Evolutionary conservation across 805 yeast species (phyloP).

Genomic region (Maudiozyma barnettii): DNA sequence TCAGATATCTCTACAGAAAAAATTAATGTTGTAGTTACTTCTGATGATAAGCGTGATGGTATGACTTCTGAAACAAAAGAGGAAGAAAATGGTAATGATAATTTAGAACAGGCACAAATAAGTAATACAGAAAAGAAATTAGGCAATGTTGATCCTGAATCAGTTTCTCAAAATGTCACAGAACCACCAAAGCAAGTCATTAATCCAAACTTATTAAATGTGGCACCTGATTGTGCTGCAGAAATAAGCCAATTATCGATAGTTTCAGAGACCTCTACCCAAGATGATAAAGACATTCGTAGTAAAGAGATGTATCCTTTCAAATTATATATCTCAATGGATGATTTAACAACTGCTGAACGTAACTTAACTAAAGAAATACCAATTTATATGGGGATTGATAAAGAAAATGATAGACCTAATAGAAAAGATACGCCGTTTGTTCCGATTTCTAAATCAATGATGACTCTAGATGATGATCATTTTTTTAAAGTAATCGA

Average conservation of each 20-base stretch:
- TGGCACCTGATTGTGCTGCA: slow-evolving; percentile 27
- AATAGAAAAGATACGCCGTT: slow-evolving; percentile 21
- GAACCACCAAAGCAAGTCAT: slow-evolving; percentile 17
- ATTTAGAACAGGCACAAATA: background rate
- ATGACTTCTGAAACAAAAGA: background rate
- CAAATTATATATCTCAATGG: slow-evolving; percentile 25
- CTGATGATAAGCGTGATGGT: background rate
- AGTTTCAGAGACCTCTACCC: slow-evolving; percentile 26
- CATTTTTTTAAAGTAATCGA: slow-evolving; percentile 49
- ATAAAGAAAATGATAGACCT: slow-evolving; percentile 17
- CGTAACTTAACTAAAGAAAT: slow-evolving; percentile 28
- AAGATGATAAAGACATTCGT: slow-evolving; percentile 18
- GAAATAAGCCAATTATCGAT: slow-evolving; percentile 16
- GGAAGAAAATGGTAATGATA: slow-evolving; percentile 3
- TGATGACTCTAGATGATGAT: slow-evolving; percentile 56
- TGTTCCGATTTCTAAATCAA: slow-evolving; percentile 56
- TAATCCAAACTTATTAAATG: slow-evolving; percentile 30
- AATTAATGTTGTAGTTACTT: background rate
- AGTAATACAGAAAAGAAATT: background rate
- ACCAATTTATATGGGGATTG: slow-evolving; percentile 28
- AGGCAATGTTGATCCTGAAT: too few relatives aligned
- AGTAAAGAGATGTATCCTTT: slow-evolving; percentile 17
- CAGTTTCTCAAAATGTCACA: too few relatives aligned
- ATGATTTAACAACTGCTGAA: slow-evolving; percentile 27
- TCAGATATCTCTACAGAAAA: background rate